Percentiles rank a stretch among this genome's conserved stretches.
Conservation (phyloP, 2,329 filamentous ascomycete genomes). For the Colletotrichum sp. region DNA sequence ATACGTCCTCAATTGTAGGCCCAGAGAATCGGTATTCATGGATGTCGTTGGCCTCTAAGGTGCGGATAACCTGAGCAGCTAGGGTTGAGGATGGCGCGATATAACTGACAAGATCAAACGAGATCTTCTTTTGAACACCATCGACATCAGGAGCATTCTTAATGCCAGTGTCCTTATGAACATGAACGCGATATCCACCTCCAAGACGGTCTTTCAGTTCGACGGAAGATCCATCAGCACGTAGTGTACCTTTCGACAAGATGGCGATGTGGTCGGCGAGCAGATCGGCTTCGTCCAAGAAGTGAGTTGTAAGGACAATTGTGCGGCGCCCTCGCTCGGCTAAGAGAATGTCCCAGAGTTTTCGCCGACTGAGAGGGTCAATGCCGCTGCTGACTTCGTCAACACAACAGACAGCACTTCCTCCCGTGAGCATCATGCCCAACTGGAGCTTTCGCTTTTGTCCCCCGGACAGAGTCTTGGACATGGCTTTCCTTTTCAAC, state of each 20-base stretch:
- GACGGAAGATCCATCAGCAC: conserved; percentile 83
- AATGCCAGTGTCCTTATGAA: conserved; percentile 62
- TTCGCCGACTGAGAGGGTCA: conserved; percentile 83
- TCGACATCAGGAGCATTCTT: conserved; percentile 54
- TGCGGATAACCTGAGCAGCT: conserved; percentile 72
- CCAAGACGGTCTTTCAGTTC: conserved; percentile 83
- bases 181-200: conserved; percentile 82
- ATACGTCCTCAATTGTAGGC: conserved; percentile 92
- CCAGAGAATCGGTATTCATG: conserved; percentile 84
- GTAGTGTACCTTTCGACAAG: conserved; percentile 81
- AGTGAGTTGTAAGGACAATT: conserved; percentile 89
- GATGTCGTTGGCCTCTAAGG: conserved; percentile 69
- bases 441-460: conserved; percentile 93
- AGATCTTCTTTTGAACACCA: conserved; percentile 59
- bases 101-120: conserved; percentile 76
- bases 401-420: conserved; percentile 85
- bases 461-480: conserved; percentile 83
- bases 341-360: conserved; percentile 93
- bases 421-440: conserved; percentile 94
- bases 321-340: conserved; percentile 82
- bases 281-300: conserved; percentile 90
- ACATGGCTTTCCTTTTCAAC: conserved; percentile 72
- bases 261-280: conserved; percentile 89
- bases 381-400: conserved; percentile 91
- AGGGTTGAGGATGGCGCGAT: conserved; percentile 70